Evolutionary conservation across 257 asterid species (phyloP).

Genomic region (Scutellaria baicalensis): DNA sequence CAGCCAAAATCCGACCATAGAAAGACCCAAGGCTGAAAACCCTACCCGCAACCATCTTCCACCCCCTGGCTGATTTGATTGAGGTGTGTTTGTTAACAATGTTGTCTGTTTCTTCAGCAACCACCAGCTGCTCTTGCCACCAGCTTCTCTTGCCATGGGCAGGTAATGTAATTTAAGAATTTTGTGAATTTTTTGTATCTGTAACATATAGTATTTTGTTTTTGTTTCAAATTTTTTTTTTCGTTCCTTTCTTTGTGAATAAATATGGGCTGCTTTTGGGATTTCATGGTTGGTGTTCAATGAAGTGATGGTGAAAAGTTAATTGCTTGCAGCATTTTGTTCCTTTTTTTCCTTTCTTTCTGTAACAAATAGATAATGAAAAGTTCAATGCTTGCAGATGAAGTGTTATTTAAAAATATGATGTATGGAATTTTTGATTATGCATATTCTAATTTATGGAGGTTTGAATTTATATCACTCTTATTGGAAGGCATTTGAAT

Average conservation of each 20-base stretch:
- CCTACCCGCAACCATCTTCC: no score
- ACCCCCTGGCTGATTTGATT: no score
- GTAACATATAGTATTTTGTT: not conserved
- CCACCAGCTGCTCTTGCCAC: no score
- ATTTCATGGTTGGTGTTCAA: not conserved
- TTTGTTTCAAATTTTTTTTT: no score
- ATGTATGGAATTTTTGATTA: not conserved
- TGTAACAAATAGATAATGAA: no score
- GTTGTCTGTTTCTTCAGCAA: constrained; percentile 71
- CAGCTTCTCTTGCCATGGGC: constrained; percentile 55
- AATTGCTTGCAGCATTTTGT: not conserved
- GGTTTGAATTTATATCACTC: constrained; percentile 35
- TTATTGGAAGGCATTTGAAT: constrained; percentile 30
- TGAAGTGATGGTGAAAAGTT: not conserved
- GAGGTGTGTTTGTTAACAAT: no score
- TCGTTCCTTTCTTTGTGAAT: not conserved
- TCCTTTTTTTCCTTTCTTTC: no score
- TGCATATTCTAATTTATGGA: constrained; percentile 50
- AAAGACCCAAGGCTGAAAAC: no score
- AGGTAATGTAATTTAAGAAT: constrained; percentile 11
- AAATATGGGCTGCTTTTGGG: not conserved
- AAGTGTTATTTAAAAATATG: not conserved
- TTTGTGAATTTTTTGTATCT: not conserved
- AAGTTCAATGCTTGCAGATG: no score
- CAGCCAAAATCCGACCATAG: no score